A percentile compares a stretch with the other conserved stretches of the same genome.
These are phyloP conservation scores for Penicillium argentinense DNA, from an alignment of 495 filamentous ascomycete genomes.

Conservation along the genomic window DNA sequence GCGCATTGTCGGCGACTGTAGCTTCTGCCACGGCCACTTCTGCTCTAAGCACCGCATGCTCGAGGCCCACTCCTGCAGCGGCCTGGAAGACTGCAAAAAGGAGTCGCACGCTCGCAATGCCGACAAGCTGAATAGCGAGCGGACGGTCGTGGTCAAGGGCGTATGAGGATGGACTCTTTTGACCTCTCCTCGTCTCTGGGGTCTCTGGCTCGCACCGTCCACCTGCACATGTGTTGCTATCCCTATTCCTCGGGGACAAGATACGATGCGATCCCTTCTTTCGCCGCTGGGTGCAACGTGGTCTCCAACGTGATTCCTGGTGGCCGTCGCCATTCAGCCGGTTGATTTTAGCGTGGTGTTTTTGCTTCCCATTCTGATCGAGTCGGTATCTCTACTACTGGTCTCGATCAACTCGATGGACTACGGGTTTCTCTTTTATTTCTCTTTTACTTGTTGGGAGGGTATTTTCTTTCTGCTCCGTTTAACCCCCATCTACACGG, in stretches of 20 bases:
- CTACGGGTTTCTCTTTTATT: not conserved
- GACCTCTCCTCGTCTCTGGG: no score
- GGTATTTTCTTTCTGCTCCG: conserved; percentile 1
- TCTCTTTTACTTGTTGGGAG: conserved; percentile 2
- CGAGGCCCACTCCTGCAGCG: conserved; percentile 88
- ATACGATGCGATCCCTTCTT: not conserved
- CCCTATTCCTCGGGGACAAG: not conserved
- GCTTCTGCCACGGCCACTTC: conserved; percentile 89
- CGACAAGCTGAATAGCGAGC: conserved; percentile 85
- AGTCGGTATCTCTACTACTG: not conserved
- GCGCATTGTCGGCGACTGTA: conserved; percentile 93
- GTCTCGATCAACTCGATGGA: not conserved
- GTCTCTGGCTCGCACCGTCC: no score
- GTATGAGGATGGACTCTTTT: conserved; percentile 38
- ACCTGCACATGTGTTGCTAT: conserved; percentile 12
- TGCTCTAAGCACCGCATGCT: conserved; percentile 92
- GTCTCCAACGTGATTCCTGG: conserved; percentile 1
- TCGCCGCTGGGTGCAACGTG: conserved; percentile 2
- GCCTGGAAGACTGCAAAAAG: conserved; percentile 97
- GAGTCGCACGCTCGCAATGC: conserved; percentile 89
- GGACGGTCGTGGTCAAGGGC: conserved; percentile 70
- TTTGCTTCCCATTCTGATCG: conserved; percentile 2
- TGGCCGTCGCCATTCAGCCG: conserved; percentile 15
- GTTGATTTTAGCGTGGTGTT: conserved; percentile 24
- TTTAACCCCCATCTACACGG: conserved; percentile 15